phyloP scores from a whole-genome alignment of 208 protist species.

The Leishmania martiniquensis region DNA sequence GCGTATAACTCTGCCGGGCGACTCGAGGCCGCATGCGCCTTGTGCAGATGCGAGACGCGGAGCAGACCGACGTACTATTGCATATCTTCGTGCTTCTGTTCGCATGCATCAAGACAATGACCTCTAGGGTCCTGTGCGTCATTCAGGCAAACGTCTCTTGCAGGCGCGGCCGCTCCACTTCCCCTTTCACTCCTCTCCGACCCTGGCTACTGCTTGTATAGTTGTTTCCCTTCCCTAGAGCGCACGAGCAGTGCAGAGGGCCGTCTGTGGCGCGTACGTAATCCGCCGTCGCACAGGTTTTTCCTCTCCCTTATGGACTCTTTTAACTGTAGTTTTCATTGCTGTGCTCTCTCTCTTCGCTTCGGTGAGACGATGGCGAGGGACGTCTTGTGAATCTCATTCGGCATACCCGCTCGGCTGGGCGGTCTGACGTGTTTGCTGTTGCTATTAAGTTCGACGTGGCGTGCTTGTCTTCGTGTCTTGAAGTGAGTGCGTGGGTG shows the following conservation, averaged over 20 bases:
- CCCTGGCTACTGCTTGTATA: not conserved
- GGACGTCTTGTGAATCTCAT: not conserved
- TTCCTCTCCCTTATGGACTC: no score
- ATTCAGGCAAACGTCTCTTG: not conserved
- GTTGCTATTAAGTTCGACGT: no score
- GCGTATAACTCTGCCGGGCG: not conserved
- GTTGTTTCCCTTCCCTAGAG: not conserved
- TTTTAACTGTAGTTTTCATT: no score
- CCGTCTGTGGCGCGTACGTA: not conserved
- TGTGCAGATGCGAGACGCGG: not conserved
- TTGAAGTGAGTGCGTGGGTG: no score
- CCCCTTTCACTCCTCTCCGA: no score
- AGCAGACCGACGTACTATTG: not conserved
- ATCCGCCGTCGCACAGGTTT: no score
- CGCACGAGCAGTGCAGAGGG: not conserved
- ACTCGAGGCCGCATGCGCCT: not conserved
- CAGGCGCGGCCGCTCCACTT: not conserved
- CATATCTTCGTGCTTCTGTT: not conserved
- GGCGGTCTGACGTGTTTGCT: no score
- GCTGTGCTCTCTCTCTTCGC: not conserved
- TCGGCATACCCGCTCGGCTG: no score
- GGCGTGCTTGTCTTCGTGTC: no score
- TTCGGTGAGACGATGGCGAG: not conserved
- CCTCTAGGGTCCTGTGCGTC: not conserved
- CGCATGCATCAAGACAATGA: not conserved